Evolutionary conservation across 805 yeast species (phyloP).

Genomic region (Candida yuanshanica): DNA sequence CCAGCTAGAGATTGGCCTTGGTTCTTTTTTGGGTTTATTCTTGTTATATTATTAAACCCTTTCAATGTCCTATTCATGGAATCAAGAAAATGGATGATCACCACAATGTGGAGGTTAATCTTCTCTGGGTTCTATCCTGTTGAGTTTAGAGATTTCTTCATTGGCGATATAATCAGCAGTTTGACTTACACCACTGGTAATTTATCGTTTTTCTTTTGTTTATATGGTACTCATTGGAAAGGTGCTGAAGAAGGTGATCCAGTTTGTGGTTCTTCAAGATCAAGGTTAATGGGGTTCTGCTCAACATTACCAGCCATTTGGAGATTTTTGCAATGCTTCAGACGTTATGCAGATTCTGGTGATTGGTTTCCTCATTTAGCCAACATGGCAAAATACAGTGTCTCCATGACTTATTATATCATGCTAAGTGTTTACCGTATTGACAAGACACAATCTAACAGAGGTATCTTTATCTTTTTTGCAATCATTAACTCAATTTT

Average conservation of each 20-base stretch:
- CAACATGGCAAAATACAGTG: constrained; percentile 71
- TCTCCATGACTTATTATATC: constrained; percentile 63
- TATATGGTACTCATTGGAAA: constrained; percentile 69
- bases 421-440: constrained; percentile 77
- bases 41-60: constrained; percentile 54
- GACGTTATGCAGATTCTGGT: constrained; percentile 90
- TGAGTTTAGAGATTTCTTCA: constrained; percentile 87
- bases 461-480: constrained; percentile 63
- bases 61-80: constrained; percentile 46
- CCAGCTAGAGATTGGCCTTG: constrained; percentile 79
- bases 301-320: constrained; percentile 82
- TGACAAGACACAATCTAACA: constrained; percentile 29
- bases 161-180: constrained; percentile 89
- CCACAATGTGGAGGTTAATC: constrained; percentile 64
- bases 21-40: constrained; percentile 54
- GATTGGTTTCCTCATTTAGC: constrained; percentile 96
- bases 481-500: constrained; percentile 69
- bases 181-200: constrained; percentile 86
- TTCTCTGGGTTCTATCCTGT: constrained; percentile 90
- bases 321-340: constrained; percentile 84
- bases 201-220: constrained; percentile 77
- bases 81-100: constrained; percentile 74
- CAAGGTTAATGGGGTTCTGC: constrained; percentile 77
- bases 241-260: constrained; percentile 38
- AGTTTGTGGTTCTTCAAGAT: constrained; percentile 70